Percentiles rank a stretch among this genome's conserved stretches.
Conservation (phyloP, 768 basidiomycete genomes). For the Stropharia rugosoannulata region DNA sequence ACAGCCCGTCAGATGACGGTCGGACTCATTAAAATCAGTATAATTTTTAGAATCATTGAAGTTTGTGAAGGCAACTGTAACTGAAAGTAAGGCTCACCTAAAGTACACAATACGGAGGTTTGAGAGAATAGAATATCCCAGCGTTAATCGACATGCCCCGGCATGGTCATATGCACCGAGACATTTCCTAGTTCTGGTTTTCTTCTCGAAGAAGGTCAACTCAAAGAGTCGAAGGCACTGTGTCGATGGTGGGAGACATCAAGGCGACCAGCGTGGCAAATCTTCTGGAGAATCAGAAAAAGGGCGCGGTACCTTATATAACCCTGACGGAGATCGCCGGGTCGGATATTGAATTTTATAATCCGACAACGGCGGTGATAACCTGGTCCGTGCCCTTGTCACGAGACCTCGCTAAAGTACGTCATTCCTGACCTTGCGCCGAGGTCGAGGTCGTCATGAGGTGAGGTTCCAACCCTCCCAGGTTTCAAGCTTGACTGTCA, state of each 20-base stretch:
- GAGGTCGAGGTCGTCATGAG: no score
- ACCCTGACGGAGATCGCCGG: conserved; percentile 12
- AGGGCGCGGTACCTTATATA: conserved; percentile 17
- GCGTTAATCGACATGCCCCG: conserved; percentile 47
- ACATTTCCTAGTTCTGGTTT: conserved; percentile 50
- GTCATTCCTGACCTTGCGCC: background rate
- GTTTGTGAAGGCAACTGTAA: conserved; percentile 6
- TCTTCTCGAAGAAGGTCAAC: conserved; percentile 39
- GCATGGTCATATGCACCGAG: conserved; percentile 33
- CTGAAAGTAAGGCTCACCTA: conserved; percentile 22
- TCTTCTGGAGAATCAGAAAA: conserved; percentile 29
- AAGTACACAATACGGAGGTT: conserved; percentile 6
- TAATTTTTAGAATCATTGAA: conserved; percentile 44
- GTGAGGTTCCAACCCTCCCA: no score
- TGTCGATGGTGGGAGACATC: conserved; percentile 38
- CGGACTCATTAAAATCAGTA: conserved; percentile 55
- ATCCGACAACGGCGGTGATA: background rate
- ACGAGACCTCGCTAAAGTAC: background rate
- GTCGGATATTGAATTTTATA: conserved; percentile 7
- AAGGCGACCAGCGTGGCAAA: conserved; percentile 48
- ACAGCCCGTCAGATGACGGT: conserved; percentile 33
- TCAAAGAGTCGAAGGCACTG: conserved; percentile 46
- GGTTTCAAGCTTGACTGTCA: no score
- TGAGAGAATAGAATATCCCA: conserved; percentile 32
- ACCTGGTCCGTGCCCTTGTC: background rate